Percentiles rank a stretch among this genome's conserved stretches.
Conservation (phyloP, 495 filamentous ascomycete species). For the Pyrenopolyporus hunteri region DNA sequence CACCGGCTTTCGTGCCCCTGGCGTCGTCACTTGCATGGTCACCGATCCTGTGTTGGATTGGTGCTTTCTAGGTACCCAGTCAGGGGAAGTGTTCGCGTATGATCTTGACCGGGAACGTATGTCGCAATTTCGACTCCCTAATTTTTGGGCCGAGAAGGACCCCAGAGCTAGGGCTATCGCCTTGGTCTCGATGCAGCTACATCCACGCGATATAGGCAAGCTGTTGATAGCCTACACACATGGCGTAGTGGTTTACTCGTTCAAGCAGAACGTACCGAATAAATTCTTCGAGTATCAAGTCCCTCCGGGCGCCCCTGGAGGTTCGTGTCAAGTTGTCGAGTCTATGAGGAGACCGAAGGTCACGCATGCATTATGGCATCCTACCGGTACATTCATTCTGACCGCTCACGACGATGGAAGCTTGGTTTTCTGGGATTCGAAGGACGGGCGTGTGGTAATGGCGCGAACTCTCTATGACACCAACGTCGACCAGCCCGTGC, state of each 20-base stretch:
- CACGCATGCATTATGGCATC: conserved; percentile 88
- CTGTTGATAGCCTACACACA: conserved; percentile 85
- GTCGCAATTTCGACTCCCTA: conserved; percentile 78
- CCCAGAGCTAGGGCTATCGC: conserved; percentile 46
- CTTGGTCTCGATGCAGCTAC: conserved; percentile 75
- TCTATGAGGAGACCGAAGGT: conserved; percentile 72
- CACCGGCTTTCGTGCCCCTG: conserved; percentile 72
- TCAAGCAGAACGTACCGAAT: conserved; percentile 81
- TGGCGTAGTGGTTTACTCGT: conserved; percentile 86
- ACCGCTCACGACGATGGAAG: conserved; percentile 90
- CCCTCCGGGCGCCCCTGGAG: conserved; percentile 84
- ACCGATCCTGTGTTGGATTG: conserved; percentile 92
- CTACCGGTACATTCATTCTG: conserved; percentile 87
- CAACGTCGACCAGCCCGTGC: conserved; percentile 65
- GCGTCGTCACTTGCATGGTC: conserved; percentile 69
- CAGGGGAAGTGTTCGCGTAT: conserved; percentile 84
- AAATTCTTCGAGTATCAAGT: conserved; percentile 85
- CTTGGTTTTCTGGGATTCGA: conserved; percentile 91
- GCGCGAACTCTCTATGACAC: conserved; percentile 78
- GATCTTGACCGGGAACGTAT: conserved; percentile 83
- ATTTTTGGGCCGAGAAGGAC: conserved; percentile 76
- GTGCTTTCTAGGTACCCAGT: conserved; percentile 77
- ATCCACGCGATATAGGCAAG: conserved; percentile 92
- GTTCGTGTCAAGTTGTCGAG: conserved; percentile 56
- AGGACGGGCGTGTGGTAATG: conserved; percentile 84